phyloP scores from a whole-genome alignment of 192 early-diverging fungal genomes.

The Rhizophagus prolifer region DNA sequence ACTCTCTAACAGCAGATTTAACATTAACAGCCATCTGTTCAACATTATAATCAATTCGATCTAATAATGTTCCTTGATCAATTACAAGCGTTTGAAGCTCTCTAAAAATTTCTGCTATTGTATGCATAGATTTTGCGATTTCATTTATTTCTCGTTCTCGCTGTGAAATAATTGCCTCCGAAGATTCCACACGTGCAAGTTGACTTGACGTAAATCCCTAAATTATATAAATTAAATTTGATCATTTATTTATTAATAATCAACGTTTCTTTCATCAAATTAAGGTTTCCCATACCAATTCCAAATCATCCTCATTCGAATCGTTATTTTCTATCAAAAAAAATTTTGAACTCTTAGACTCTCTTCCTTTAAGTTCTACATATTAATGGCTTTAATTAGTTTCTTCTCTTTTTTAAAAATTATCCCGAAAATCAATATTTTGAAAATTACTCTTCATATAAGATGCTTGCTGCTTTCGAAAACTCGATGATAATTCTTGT shows the following conservation, averaged over 20 bases:
- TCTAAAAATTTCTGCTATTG: constrained; percentile 87
- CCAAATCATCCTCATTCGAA: constrained; percentile 41
- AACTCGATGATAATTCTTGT: constrained; percentile 79
- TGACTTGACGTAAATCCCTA: constrained; percentile 89
- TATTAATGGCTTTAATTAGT: not conserved
- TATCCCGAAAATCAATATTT: not conserved
- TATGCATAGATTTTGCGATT: constrained; percentile 88
- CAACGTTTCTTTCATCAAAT: constrained; percentile 27
- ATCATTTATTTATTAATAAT: not conserved
- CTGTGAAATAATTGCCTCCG: constrained; percentile 73
- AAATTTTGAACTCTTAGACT: constrained; percentile 38
- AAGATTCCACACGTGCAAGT: constrained; percentile 70
- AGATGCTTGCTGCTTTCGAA: constrained; percentile 82
- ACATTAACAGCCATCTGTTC: constrained; percentile 79
- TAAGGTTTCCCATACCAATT: constrained; percentile 35
- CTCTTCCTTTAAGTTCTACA: constrained; percentile 42
- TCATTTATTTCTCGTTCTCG: constrained; percentile 91
- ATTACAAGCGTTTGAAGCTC: constrained; percentile 96
- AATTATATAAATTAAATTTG: constrained; percentile 26
- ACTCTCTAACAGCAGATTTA: constrained; percentile 81
- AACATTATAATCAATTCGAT: constrained; percentile 97
- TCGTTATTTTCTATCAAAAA: constrained; percentile 36
- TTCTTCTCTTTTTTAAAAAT: not conserved
- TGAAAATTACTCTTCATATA: constrained; percentile 81
- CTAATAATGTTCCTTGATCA: constrained; percentile 95